Base-by-base conservation (phyloP, 2,329 filamentous ascomycete genomes). In the Fusarium sp. region DNA sequence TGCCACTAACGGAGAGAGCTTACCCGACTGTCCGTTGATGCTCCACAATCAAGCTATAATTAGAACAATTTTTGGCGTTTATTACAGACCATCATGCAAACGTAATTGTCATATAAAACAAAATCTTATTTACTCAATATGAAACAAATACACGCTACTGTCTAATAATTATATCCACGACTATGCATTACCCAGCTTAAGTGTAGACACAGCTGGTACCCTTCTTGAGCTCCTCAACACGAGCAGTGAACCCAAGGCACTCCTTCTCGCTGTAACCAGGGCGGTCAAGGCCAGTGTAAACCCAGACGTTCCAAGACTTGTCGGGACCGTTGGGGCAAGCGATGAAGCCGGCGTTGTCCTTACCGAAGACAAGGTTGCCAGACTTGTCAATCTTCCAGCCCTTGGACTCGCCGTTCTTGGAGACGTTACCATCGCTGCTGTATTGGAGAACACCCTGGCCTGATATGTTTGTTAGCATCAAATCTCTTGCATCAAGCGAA, bases 361-460 rank as follows among this genome's bases (percentile, higher is more conserved):
- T 6, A 1, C 7, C 28, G 12, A 61, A 61, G 19, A 45, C 42
- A 5, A 61, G 57, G 34, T 61, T 24, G 0, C 44, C 75, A 3
- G 65, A 65, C 45, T 81, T 81, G 30, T 78, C 73, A 54, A 88
- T 59, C n/a, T 75, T 62, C 79, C 83, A 89, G 54, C 80, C 80
- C 43, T 77, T 78, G 34, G 77, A 76, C 78, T 88, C 83, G 32
- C 28, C 14, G 7, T 19, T 59, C 17, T 34, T 24, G 9, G 26
- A 12, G 4, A 81, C 83, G 9, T 81, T 85, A 24, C 81, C 78
- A 77, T 81, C 83, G 10, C 81, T 85, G 26, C 81, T 79, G 77
- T 86, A 89, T 34, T 82, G 81, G 46, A 88, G 72, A 39, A 79
- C 77, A 48, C 87, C 87, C 61, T 85, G 83, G 62, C 85, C 83